Evolutionary conservation across 441 rosid genomes (phyloP), one percentile per base, ranked within the genome.

Genomic region (Adansonia rubrostipa): DNA sequence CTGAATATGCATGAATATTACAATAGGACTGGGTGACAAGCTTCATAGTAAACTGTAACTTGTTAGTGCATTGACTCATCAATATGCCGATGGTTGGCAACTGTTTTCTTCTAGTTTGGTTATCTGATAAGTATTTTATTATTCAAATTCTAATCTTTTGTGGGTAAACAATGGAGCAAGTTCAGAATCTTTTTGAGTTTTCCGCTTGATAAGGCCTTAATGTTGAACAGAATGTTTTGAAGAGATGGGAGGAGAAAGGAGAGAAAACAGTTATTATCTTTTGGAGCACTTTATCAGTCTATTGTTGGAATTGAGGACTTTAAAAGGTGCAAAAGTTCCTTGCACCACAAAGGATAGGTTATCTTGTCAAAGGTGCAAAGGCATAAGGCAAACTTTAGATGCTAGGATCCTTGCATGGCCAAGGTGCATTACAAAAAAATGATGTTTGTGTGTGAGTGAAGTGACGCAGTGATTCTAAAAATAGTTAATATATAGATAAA

Each of bases 1-100:
- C 45, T 65, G 22, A 66, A 40, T 42, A n/a, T 66, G 71, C 71
- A 40, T 66, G 71, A 44, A n/a, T n/a, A 17, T 42, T 66, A n/a
- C 50, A 44, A 42, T 9, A 40, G 9, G 24, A 6, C 11, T 42
- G 15, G 11, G 69, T 42, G 71, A n/a, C 70, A 42, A 65, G 9
- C 2, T 66, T 66, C 24, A 42, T n/a, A 9, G 51, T 24, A 66
- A 42, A n/a, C 7, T 66, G 10, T 65, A 17, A 17, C 42, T 66
- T 42, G 5, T 66, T 8, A 66, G 51, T 42, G 24, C 51, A 8
- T 66, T n/a, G 6, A 42, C 3, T 42, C 71, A 33, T 36, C 9
- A 66, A 66, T n/a, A n/a, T 2, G 19, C 13, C 17, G 14, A 42
- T 65, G 22, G 15, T 65, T 9, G 48, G 13, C 20, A 40, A 65